Conservation (phyloP, 2,329 filamentous ascomycete genomes). For the Phaeoacremonium minimum region DNA sequence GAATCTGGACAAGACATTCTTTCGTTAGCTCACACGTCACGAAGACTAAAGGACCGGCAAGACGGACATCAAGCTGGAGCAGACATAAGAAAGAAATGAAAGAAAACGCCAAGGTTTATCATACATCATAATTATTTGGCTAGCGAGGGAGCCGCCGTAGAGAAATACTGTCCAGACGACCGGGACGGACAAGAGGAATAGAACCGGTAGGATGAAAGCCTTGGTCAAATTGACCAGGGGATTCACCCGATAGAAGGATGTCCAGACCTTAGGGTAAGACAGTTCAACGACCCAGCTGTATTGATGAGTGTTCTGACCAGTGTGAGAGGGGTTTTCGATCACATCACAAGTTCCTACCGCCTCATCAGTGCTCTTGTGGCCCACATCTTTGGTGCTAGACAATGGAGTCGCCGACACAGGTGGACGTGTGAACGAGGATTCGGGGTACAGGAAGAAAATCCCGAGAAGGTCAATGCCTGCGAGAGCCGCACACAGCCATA, state of each 20-base stretch:
- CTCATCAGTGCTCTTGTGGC: not conserved
- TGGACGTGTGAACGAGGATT: not conserved
- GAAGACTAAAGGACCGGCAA: too few relatives aligned
- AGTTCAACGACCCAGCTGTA: not conserved
- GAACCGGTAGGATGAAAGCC: not conserved
- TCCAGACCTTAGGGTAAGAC: not conserved
- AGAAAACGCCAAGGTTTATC: too few relatives aligned
- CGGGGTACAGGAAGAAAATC: slow-evolving; percentile 3
- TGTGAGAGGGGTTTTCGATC: not conserved
- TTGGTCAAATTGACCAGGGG: not conserved
- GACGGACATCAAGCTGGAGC: too few relatives aligned
- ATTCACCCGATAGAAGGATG: not conserved
- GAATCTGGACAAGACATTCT: not conserved
- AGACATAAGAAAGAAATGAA: not conserved
- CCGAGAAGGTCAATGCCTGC: slow-evolving; percentile 3
- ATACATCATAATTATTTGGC: slow-evolving; percentile 1
- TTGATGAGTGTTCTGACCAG: not conserved
- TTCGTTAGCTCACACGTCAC: not conserved
- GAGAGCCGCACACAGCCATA: slow-evolving; percentile 5
- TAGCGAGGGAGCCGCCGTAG: slow-evolving; percentile 1
- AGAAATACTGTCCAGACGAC: slow-evolving; percentile 1
- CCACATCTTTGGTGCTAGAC: not conserved
- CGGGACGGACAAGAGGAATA: not conserved
- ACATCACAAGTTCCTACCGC: not conserved
- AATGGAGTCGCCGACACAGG: not conserved